Evolutionary conservation across 371 early-diverging fungal species (phyloP).

Genomic region (Saksenaea vasiformis): DNA sequence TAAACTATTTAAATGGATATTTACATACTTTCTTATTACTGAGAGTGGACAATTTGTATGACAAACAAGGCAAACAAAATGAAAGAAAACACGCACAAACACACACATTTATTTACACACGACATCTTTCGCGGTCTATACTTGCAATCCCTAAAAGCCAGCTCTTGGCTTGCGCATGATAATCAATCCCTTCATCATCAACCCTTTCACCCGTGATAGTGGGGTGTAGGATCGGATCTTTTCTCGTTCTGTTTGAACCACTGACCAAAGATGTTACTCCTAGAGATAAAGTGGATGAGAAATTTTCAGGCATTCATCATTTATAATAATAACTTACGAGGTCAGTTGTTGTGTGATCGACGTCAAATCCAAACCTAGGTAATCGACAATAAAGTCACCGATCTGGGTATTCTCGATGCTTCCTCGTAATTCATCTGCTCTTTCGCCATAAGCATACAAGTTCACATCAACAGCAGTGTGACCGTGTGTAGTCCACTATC

Average conservation of each 20-base stretch:
- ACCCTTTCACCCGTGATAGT: background rate
- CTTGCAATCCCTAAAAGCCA: too few relatives aligned
- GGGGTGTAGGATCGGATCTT: background rate
- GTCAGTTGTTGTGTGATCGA: constrained; percentile 53
- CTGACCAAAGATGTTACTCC: background rate
- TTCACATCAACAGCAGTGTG: constrained; percentile 64
- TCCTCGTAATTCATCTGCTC: constrained; percentile 57
- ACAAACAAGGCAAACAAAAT: background rate
- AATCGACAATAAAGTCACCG: constrained; percentile 63
- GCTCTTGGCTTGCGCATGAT: too few relatives aligned
- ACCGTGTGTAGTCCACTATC: constrained; percentile 59
- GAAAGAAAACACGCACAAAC: background rate
- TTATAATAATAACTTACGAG: constrained; percentile 1
- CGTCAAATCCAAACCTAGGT: constrained; percentile 57
- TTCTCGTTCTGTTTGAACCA: background rate
- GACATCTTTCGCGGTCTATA: too few relatives aligned
- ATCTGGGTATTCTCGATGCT: constrained; percentile 84
- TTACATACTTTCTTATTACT: background rate
- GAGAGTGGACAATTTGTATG: background rate
- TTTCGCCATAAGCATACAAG: constrained; percentile 67
- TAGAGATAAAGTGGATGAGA: background rate
- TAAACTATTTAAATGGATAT: background rate
- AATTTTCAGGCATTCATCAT: background rate
- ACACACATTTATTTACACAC: background rate
- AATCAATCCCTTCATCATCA: too few relatives aligned